Conservation (phyloP, 2,329 filamentous ascomycete genomes). For the Fusarium pininemorale region DNA sequence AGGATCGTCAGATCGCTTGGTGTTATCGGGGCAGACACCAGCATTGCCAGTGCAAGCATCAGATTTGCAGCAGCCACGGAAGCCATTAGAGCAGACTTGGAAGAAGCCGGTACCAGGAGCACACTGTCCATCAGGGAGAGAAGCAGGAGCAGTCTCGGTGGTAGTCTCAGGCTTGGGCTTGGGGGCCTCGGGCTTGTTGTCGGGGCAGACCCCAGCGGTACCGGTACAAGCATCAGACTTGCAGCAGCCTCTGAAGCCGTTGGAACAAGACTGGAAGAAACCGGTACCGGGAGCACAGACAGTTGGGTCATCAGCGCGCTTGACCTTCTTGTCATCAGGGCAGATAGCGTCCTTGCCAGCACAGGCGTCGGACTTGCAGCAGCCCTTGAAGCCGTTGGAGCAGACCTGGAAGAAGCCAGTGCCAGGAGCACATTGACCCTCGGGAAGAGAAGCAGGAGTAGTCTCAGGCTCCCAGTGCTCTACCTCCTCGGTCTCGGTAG, state of each 20-base stretch:
- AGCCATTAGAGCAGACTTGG: constrained; percentile 21
- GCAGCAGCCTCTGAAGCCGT: constrained; percentile 26
- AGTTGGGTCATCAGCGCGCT: neutral
- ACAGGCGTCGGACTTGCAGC: constrained; percentile 14
- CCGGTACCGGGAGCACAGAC: constrained; percentile 11
- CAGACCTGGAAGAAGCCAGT: constrained; percentile 14
- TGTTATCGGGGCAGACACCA: constrained; percentile 3
- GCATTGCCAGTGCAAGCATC: constrained; percentile 16
- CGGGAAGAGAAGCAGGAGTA: neutral
- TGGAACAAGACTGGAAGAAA: constrained; percentile 20
- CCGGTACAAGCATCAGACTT: constrained; percentile 15
- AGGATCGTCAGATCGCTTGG: constrained; percentile 3
- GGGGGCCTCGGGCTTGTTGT: neutral
- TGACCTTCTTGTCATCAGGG: neutral
- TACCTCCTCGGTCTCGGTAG: neutral
- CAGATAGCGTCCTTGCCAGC: neutral
- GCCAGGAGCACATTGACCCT: neutral
- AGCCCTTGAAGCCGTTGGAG: neutral
- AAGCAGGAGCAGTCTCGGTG: neutral
- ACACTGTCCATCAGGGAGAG: neutral
- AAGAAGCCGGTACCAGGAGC: constrained; percentile 5
- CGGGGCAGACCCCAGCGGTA: neutral
- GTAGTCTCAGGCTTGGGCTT: neutral
- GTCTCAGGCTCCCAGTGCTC: neutral
- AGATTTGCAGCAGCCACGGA: constrained; percentile 21